Conservation (phyloP, 495 filamentous ascomycete species). For the Aspergillus panamensis region DNA sequence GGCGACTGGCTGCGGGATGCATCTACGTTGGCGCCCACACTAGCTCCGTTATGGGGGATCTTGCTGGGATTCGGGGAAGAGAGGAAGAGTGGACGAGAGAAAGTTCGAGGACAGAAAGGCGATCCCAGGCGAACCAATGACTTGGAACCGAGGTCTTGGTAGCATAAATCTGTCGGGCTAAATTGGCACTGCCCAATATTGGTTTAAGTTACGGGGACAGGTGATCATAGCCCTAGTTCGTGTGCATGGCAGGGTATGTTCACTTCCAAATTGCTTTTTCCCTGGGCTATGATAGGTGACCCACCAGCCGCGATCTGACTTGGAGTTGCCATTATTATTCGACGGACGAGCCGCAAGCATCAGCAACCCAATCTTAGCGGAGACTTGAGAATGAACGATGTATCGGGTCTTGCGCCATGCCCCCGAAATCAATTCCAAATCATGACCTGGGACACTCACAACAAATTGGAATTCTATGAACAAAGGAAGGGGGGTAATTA, state of each 20-base stretch:
- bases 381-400: conserved; percentile 15
- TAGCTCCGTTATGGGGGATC: conserved; percentile 14
- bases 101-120: conserved; percentile 4
- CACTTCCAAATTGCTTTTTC: conserved; percentile 11
- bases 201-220: conserved; percentile 23
- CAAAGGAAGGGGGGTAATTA: background rate
- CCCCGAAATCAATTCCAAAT: conserved; percentile 25
- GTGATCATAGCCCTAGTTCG: conserved; percentile 23
- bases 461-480: conserved; percentile 25
- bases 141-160: background rate
- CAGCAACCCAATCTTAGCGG: conserved; percentile 24
- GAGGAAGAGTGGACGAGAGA: conserved; percentile 6
- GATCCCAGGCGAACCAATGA: conserved; percentile 16
- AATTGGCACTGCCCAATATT: conserved; percentile 16
- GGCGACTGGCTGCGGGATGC: background rate
- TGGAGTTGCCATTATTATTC: conserved; percentile 13
- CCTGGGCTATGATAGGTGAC: conserved; percentile 14
- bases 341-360: conserved; percentile 20
- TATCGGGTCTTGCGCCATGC: conserved; percentile 22
- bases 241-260: conserved; percentile 22
- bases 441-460: conserved; percentile 21
- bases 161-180: conserved; percentile 16
- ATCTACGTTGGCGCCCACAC: background rate
- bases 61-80: conserved; percentile 12
- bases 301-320: conserved; percentile 23